phyloP scores from a whole-genome alignment of 805 yeast genomes.

The Schizosaccharomyces cryophilus region DNA sequence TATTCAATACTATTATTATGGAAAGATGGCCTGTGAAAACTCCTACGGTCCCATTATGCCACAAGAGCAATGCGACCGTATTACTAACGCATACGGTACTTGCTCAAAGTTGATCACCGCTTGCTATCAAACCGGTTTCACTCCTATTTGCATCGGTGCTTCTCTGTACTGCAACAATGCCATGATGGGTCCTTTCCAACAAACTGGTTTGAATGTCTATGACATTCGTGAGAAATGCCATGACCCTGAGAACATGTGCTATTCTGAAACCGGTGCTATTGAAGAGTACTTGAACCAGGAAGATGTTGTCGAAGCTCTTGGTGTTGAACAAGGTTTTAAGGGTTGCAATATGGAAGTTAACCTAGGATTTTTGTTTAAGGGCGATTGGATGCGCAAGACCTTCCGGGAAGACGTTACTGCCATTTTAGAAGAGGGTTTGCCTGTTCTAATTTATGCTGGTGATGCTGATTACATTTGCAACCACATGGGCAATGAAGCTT shows the following conservation, averaged over 20 bases:
- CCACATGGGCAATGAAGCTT: constrained; percentile 58
- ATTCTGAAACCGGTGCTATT: constrained; percentile 51
- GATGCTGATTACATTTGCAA: constrained; percentile 91
- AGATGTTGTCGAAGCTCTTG: constrained; percentile 55
- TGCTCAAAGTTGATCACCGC: constrained; percentile 51
- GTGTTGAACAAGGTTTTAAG: constrained; percentile 64
- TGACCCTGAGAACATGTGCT: constrained; percentile 40
- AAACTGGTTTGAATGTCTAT: constrained; percentile 74
- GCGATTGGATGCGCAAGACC: constrained; percentile 85
- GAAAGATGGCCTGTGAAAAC: constrained; percentile 84
- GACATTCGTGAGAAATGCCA: constrained; percentile 73
- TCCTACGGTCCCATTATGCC: constrained; percentile 63
- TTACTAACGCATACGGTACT: constrained; percentile 46
- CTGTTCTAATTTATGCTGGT: constrained; percentile 80
- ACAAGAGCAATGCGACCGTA: constrained; percentile 53
- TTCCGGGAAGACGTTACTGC: constrained; percentile 43
- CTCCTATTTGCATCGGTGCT: constrained; percentile 80
- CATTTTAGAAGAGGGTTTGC: constrained; percentile 45
- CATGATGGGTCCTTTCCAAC: constrained; percentile 57
- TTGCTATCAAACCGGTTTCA: constrained; percentile 53
- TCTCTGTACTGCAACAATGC: constrained; percentile 67
- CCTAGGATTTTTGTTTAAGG: constrained; percentile 58
- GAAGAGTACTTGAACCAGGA: constrained; percentile 57
- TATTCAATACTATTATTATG: constrained; percentile 51
- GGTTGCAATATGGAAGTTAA: constrained; percentile 59